Percentiles rank a stretch among this genome's conserved stretches.
Conservation (phyloP, 305 asterid genomes). For the Fraxinus baroniana region DNA sequence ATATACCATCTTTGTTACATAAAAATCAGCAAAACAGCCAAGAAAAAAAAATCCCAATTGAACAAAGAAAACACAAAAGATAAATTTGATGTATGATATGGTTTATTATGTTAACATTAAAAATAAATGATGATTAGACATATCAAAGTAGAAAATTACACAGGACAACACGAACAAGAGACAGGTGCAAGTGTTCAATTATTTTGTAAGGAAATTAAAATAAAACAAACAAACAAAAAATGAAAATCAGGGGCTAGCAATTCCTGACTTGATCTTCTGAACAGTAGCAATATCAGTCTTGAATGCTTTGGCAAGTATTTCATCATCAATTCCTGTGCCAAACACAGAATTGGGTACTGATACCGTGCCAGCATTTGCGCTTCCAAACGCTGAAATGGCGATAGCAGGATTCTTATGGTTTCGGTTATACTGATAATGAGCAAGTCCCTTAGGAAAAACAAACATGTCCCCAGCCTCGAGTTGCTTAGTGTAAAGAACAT, state of each 20-base stretch:
- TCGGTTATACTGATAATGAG: slow-evolving; percentile 24
- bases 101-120: not conserved
- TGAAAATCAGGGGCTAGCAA: not conserved
- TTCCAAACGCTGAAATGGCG: slow-evolving; percentile 27
- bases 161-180: not conserved
- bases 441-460: slow-evolving; percentile 32
- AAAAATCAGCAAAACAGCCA: too few relatives aligned
- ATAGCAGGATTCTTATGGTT: not conserved
- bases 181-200: not conserved
- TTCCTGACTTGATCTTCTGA: slow-evolving; percentile 26
- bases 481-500: not conserved
- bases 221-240: not conserved
- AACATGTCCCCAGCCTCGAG: slow-evolving; percentile 17
- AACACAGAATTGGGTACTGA: slow-evolving; percentile 12
- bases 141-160: not conserved
- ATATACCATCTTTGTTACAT: not conserved
- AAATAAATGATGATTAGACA: not conserved
- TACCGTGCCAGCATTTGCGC: slow-evolving; percentile 22
- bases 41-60: not conserved
- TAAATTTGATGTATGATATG: not conserved
- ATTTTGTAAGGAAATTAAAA: not conserved
- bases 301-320: slow-evolving; percentile 16
- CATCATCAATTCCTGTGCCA: slow-evolving; percentile 11
- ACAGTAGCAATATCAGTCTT: slow-evolving; percentile 20
- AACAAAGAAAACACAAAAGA: not conserved